These are phyloP conservation scores for Cyclotella choctawhatcheeana DNA, from an alignment of 108 stramenopile genomes.

Conservation along the genomic window DNA sequence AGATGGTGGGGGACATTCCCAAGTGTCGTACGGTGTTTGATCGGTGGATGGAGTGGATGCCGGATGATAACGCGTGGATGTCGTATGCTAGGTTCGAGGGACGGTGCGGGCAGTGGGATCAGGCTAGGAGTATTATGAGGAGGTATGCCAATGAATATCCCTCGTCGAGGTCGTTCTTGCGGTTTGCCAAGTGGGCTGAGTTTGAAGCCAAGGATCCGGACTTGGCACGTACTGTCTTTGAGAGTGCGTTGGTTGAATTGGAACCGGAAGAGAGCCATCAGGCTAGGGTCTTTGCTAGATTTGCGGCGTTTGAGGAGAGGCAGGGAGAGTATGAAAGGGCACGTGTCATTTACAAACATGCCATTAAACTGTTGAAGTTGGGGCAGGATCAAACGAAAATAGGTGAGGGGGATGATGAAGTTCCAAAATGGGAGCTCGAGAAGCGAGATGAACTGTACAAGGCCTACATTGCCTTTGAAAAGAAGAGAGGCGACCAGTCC, in stretches of 20 bases:
- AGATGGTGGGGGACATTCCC: slow-evolving; percentile 94
- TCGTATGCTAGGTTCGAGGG: slow-evolving; percentile 96
- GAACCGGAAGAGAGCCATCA: slow-evolving; percentile 88
- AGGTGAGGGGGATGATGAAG: slow-evolving; percentile 51
- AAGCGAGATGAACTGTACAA: slow-evolving; percentile 92
- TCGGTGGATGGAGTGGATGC: slow-evolving; percentile 99
- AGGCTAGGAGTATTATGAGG: slow-evolving; percentile 80
- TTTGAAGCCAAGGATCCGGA: slow-evolving; percentile 88
- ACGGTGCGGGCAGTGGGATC: slow-evolving; percentile 71
- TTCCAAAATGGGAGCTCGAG: slow-evolving; percentile 71
- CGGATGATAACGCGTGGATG: slow-evolving; percentile 97
- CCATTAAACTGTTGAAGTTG: slow-evolving; percentile 80
- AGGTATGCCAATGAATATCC: slow-evolving; percentile 96
- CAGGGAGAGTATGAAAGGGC: slow-evolving; percentile 98
- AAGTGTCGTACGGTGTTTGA: slow-evolving; percentile 96
- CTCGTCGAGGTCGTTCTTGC: slow-evolving; percentile 83
- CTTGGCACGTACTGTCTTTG: slow-evolving; percentile 93
- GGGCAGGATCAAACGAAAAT: slow-evolving; percentile 58
- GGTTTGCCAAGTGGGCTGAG: slow-evolving; percentile 99
- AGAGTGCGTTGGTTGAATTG: slow-evolving; percentile 92
- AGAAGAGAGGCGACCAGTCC: slow-evolving; percentile 93
- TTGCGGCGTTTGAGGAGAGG: slow-evolving; percentile 92
- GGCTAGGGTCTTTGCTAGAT: slow-evolving; percentile 81
- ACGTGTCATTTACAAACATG: slow-evolving; percentile 96
- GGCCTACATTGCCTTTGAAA: slow-evolving; percentile 96